phyloP scores from a whole-genome alignment of 164 flowering plant species.

The Vitis rupestris region DNA sequence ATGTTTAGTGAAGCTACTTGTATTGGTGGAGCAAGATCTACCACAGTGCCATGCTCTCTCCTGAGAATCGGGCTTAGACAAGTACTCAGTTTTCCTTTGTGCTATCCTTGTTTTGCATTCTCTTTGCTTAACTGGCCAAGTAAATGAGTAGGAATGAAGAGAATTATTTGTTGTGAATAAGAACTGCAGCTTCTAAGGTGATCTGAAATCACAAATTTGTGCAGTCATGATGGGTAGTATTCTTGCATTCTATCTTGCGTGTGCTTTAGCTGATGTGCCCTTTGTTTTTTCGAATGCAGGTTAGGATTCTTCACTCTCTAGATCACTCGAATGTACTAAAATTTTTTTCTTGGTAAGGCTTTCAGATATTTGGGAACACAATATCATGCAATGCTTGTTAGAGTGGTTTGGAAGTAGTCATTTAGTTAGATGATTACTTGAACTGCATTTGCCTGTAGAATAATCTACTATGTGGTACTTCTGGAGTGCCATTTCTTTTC shows the following conservation, averaged over 20 bases:
- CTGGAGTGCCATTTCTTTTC: neutral
- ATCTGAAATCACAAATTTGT: neutral
- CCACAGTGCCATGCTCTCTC: no score
- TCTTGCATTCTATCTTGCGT: neutral
- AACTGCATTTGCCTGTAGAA: neutral
- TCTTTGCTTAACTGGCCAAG: no score
- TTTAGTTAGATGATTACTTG: neutral
- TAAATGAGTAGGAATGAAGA: neutral
- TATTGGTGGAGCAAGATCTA: no score
- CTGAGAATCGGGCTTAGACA: no score
- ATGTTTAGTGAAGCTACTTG: no score
- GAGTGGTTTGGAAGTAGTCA: neutral
- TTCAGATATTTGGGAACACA: neutral
- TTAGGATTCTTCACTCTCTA: slow-evolving; percentile 78
- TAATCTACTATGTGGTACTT: neutral
- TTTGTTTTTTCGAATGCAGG: slow-evolving; percentile 41
- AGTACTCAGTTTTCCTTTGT: no score
- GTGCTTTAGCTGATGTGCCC: neutral
- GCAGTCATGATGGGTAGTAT: neutral
- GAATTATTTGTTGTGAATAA: neutral
- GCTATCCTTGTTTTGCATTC: no score
- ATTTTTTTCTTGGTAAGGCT: slow-evolving; percentile 82
- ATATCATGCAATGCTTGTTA: neutral
- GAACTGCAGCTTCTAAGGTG: neutral
- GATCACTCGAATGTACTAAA: slow-evolving; percentile 83